A percentile compares a stretch with the other conserved stretches of the same genome.
Evolutionary conservation across 2,329 filamentous ascomycete genomes (phyloP).

Genomic region (Sporothrix phasma): DNA sequence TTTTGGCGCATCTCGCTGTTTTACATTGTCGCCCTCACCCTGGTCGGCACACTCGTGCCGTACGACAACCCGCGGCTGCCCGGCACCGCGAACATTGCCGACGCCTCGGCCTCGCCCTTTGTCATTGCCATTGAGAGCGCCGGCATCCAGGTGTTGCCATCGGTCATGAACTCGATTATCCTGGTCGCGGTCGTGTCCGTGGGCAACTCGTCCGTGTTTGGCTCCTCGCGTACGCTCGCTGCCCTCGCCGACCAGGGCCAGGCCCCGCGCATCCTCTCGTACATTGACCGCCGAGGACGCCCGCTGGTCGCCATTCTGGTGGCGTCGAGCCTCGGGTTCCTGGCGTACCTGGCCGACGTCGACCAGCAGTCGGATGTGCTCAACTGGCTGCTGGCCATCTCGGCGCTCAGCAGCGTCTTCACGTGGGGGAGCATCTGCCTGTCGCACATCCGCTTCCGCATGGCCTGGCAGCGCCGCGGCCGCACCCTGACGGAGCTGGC

Average conservation of each 20-base stretch:
- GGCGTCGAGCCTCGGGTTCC: slow-evolving; percentile 57
- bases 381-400: slow-evolving; percentile 69
- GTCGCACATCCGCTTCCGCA: slow-evolving; percentile 85
- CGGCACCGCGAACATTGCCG: slow-evolving; percentile 43
- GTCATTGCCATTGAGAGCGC: slow-evolving; percentile 86
- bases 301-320: slow-evolving; percentile 64
- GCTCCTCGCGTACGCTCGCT: slow-evolving; percentile 79
- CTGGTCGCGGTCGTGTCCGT: slow-evolving; percentile 83
- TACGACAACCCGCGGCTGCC: slow-evolving; percentile 58
- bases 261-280: slow-evolving; percentile 65
- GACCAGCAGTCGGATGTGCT: slow-evolving; percentile 53
- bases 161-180: slow-evolving; percentile 91
- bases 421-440: slow-evolving; percentile 80
- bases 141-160: slow-evolving; percentile 69
- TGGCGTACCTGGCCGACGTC: slow-evolving; percentile 67
- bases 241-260: slow-evolving; percentile 82
- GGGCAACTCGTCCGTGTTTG: slow-evolving; percentile 85
- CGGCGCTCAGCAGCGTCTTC: slow-evolving; percentile 63
- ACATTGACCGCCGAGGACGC: slow-evolving; percentile 73
- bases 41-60: slow-evolving; percentile 75
- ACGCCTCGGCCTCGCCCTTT: slow-evolving; percentile 75
- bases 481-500: slow-evolving; percentile 67
- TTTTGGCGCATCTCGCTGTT: slow-evolving; percentile 92
- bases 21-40: slow-evolving; percentile 71
- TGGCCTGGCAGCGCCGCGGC: slow-evolving; percentile 61